These are phyloP conservation scores for Pestalotiopsis sp. DNA, from an alignment of 2,329 filamentous ascomycete species.

Conservation along the genomic window DNA sequence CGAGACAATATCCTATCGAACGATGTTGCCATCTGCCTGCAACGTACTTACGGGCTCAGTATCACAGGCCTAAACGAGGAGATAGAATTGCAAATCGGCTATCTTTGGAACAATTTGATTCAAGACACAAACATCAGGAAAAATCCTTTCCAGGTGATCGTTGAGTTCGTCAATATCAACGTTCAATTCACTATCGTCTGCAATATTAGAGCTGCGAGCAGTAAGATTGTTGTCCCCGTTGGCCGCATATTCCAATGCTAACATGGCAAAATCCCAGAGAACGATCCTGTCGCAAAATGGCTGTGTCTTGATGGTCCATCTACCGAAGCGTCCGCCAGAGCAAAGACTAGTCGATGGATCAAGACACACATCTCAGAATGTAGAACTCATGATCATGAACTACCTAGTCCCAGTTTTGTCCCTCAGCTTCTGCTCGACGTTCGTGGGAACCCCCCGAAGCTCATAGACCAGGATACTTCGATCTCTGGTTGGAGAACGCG, in stretches of 20 bases:
- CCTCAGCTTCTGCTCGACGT: conserved; percentile 4
- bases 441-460: background rate
- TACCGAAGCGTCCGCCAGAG: background rate
- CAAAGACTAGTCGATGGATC: background rate
- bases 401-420: background rate
- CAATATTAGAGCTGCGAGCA: background rate
- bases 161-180: background rate
- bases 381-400: background rate
- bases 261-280: too few relatives aligned
- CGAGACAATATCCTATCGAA: background rate
- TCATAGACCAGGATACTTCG: background rate
- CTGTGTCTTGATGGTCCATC: conserved; percentile 1
- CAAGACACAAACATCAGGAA: rapidly evolving
- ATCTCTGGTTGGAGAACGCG: background rate
- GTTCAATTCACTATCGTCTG: background rate
- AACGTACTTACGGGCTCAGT: background rate
- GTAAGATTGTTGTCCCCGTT: background rate
- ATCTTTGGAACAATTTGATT: background rate
- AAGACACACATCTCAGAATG: background rate
- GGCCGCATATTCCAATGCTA: too few relatives aligned
- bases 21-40: background rate
- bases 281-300: background rate
- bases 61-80: background rate
- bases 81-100: background rate
- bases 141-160: background rate